A percentile compares a stretch with the other conserved stretches of the same genome.
Evolutionary conservation across 768 basidiomycete genomes (phyloP).

Genomic region (Porphyrellus cyaneotinctus): DNA sequence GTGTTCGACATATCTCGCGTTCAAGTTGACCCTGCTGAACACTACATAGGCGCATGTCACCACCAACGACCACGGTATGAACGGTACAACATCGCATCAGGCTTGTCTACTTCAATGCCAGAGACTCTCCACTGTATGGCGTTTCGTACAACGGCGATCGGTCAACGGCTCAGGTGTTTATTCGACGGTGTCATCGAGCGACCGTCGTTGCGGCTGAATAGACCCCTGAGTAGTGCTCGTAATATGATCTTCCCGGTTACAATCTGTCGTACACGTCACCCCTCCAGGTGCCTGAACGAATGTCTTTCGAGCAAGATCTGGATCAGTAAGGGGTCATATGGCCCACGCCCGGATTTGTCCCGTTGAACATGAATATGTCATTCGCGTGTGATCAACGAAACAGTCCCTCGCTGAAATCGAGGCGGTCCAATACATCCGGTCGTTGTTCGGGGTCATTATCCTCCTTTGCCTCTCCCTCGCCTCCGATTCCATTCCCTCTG

Average conservation of each 20-base stretch:
- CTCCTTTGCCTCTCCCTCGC: conserved; percentile 1
- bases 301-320: background rate
- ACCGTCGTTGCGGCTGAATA: background rate
- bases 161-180: background rate
- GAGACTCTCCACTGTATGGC: no score
- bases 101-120: no score
- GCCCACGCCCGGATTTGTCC: no score
- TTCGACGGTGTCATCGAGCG: background rate
- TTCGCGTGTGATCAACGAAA: background rate
- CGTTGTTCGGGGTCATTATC: conserved; percentile 2
- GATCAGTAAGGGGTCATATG: background rate
- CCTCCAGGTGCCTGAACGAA: no score
- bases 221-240: background rate
- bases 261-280: no score
- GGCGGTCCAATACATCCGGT: background rate
- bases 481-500: background rate
- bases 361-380: background rate
- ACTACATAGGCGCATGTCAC: no score
- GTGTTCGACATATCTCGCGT: no score
- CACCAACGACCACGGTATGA: no score
- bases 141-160: no score
- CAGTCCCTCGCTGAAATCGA: background rate
- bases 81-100: no score
- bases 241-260: background rate
- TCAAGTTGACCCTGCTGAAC: no score